Evolutionary conservation across 768 basidiomycete genomes (phyloP).

Genomic region (Infundibulicybe gibba): DNA sequence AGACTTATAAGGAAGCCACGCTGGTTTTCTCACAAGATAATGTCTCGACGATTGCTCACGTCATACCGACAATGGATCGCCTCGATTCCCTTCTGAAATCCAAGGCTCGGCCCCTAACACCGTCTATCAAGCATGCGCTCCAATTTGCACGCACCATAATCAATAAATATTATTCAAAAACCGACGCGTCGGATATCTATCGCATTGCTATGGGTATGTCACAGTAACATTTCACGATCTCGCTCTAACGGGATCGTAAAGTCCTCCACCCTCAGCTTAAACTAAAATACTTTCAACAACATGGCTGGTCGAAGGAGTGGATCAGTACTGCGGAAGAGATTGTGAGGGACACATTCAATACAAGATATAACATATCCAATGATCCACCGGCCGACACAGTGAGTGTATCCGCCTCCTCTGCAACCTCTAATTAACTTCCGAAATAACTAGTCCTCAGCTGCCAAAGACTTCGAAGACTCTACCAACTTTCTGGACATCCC

Average conservation of each 20-base stretch:
- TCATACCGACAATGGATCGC: constrained; percentile 31
- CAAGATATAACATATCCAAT: neutral
- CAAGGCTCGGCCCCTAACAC: neutral
- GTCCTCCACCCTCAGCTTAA: constrained; percentile 33
- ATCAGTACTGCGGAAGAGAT: constrained; percentile 19
- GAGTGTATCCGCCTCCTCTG: too few species aligned
- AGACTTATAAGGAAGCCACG: constrained; percentile 27
- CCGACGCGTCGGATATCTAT: constrained; percentile 18
- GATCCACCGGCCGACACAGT: too few species aligned
- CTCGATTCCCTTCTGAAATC: constrained; percentile 16
- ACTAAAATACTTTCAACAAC: constrained; percentile 25
- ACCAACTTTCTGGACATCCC: neutral
- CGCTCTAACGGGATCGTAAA: constrained; percentile 6
- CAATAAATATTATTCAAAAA: constrained; percentile 20
- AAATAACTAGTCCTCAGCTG: neutral
- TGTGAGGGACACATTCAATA: constrained; percentile 16
- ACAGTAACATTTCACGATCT: neutral
- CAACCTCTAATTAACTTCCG: too few species aligned
- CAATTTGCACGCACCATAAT: constrained; percentile 17
- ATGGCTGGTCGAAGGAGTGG: constrained; percentile 24
- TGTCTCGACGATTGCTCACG: constrained; percentile 17
- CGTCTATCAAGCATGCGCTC: constrained; percentile 14
- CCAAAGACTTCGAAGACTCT: neutral
- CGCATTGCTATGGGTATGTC: constrained; percentile 22
- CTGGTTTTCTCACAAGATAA: constrained; percentile 18